These are phyloP conservation scores for Aureobasidium lini DNA, from an alignment of 2,329 filamentous ascomycete species.

Conservation along the genomic window DNA sequence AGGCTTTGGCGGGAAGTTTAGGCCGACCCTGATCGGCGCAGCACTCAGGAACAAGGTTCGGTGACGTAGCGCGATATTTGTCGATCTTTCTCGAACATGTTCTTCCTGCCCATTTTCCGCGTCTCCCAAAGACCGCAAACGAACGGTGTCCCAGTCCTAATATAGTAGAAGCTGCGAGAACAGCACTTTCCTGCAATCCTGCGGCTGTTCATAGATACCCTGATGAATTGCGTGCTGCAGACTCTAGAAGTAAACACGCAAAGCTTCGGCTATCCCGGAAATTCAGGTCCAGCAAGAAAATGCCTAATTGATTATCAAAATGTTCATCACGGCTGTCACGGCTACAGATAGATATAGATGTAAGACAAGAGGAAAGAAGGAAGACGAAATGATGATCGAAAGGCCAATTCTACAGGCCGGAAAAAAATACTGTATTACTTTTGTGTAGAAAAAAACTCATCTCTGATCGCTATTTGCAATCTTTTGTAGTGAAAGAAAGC, in stretches of 20 bases:
- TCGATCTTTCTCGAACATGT: background rate
- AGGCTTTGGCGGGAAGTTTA: background rate
- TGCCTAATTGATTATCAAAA: background rate
- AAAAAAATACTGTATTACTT: background rate
- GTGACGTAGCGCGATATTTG: background rate
- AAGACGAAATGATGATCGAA: background rate
- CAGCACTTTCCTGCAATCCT: too few relatives aligned
- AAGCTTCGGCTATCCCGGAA: background rate
- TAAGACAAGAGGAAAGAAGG: background rate
- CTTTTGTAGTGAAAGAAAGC: background rate
- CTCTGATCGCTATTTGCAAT: background rate
- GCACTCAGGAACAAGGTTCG: background rate
- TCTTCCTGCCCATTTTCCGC: background rate
- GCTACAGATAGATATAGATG: background rate
- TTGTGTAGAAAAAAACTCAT: background rate
- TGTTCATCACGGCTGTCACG: conserved; percentile 10
- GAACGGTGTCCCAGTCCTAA: too few relatives aligned
- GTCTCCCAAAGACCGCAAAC: too few relatives aligned
- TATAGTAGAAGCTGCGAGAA: too few relatives aligned
- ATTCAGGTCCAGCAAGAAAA: too few relatives aligned
- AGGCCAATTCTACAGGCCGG: too few relatives aligned
- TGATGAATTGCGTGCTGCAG: background rate
- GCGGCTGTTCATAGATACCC: background rate
- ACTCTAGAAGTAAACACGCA: background rate
- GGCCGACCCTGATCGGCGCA: background rate